Conservation (phyloP, 1,139 yeast species). For the Diutina rugosa region DNA sequence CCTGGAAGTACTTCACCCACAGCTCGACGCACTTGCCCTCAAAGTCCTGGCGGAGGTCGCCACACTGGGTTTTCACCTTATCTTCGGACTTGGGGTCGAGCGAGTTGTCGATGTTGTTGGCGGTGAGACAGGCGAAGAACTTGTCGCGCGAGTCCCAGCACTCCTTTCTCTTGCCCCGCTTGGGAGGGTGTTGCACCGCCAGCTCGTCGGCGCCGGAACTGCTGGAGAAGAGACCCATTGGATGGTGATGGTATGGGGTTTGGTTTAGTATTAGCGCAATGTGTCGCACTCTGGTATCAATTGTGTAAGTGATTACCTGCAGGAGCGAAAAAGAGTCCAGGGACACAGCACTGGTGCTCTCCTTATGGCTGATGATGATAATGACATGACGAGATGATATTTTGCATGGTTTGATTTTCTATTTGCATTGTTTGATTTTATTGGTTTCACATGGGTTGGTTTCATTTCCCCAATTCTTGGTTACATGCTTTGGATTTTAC, state of each 20-base stretch:
- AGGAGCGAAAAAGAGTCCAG: background rate
- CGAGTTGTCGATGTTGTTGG: constrained; percentile 30
- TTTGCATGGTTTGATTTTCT: background rate
- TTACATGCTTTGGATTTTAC: no score
- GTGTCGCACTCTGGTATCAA: background rate
- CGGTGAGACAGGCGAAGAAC: constrained; percentile 28
- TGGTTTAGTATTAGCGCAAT: background rate
- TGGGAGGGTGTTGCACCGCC: constrained; percentile 18
- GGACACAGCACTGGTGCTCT: background rate
- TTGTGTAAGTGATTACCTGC: background rate
- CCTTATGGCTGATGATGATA: background rate
- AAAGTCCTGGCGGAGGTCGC: constrained; percentile 19
- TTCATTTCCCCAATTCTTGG: background rate
- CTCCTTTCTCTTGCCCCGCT: constrained; percentile 22
- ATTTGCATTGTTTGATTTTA: background rate
- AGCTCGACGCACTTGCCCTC: constrained; percentile 30
- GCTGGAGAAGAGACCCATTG: constrained; percentile 25
- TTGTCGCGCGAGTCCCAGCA: constrained; percentile 35
- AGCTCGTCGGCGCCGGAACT: constrained; percentile 11
- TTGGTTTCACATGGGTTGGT: background rate
- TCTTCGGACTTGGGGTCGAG: constrained; percentile 23
- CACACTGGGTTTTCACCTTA: constrained; percentile 24
- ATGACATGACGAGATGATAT: background rate
- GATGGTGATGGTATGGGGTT: background rate
- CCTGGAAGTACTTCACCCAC: constrained; percentile 34